Percentiles rank a stretch among this genome's conserved stretches.
Evolutionary conservation across 225 moss, liverwort and hornwort species (phyloP).

Genomic region (Climacium dendroides): DNA sequence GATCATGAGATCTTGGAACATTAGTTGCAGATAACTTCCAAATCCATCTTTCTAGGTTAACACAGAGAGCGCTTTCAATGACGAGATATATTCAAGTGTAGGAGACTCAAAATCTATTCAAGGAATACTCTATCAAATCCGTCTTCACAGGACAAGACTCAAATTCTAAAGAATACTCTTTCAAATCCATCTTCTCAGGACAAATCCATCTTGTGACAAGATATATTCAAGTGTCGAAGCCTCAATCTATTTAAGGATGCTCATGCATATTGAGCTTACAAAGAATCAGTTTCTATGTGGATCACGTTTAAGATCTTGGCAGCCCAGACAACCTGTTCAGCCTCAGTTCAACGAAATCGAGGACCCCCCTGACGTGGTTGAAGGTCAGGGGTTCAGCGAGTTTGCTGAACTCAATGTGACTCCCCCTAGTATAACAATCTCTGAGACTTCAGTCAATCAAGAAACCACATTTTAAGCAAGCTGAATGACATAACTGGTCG

Average conservation of each 20-base stretch:
- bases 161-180: too few relatives aligned
- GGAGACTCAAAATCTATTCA: background rate
- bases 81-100: background rate
- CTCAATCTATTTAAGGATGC: background rate
- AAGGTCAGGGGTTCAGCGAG: background rate
- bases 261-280: background rate
- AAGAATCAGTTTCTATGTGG: background rate
- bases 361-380: background rate
- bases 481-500: background rate
- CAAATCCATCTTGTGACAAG: too few relatives aligned
- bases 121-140: too few relatives aligned
- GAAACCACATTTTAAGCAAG: too few relatives aligned
- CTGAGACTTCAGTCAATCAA: too few relatives aligned
- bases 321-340: background rate
- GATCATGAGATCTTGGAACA: background rate
- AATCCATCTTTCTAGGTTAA: background rate
- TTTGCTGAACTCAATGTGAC: background rate
- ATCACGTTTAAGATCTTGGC: too few relatives aligned
- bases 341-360: background rate
- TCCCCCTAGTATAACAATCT: background rate
- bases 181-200: background rate
- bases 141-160: too few relatives aligned
- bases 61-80: rapidly evolving
- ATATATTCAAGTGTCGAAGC: background rate
- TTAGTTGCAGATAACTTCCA: background rate